Conservation (phyloP, 2,329 filamentous ascomycete genomes). For the Diaporthe sp. region DNA sequence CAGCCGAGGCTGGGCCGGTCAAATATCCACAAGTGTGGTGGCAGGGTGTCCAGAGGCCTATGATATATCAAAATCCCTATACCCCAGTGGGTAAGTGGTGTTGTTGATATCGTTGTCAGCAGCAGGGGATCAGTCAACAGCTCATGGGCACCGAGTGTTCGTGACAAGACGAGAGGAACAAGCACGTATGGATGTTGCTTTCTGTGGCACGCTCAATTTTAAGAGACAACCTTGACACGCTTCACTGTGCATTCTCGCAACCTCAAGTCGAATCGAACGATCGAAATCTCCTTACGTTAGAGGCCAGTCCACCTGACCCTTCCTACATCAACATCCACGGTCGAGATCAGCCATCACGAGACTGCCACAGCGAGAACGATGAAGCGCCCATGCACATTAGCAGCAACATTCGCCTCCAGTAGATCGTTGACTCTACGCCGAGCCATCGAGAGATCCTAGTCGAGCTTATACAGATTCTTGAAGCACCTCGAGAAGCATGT, state of each 20-base stretch:
- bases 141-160: background rate
- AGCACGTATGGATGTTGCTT: background rate
- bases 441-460: background rate
- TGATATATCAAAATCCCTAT: background rate
- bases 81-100: background rate
- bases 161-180: background rate
- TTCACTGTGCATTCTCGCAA: background rate
- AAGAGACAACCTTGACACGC: background rate
- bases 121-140: background rate
- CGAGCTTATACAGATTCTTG: background rate
- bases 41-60: background rate
- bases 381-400: background rate
- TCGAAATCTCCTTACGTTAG: background rate
- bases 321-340: background rate
- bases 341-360: background rate
- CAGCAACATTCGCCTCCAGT: background rate
- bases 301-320: background rate
- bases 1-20: slow-evolving; percentile 5
- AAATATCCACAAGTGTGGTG: slow-evolving; percentile 22
- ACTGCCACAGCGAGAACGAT: background rate
- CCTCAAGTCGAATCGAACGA: background rate
- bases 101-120: background rate
- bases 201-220: background rate
- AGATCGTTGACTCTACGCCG: too few relatives aligned
- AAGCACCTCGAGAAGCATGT: background rate